Percentiles rank a stretch among this genome's conserved stretches.
Conservation (phyloP, 163 green algal species). For the Chlorella variabilis region DNA sequence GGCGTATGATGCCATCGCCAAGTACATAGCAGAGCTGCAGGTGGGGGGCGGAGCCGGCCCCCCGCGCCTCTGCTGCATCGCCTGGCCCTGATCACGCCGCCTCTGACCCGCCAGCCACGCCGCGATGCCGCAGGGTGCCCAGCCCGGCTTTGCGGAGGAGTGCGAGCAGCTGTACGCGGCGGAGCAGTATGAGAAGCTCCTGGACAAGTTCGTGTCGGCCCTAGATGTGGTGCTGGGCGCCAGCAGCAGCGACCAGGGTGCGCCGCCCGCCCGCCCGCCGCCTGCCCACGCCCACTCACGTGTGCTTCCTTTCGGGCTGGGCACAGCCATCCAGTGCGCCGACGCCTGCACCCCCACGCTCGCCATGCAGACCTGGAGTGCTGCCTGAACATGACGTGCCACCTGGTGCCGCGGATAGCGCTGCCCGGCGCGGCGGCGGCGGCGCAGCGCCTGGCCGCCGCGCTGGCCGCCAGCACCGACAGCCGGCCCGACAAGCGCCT, state of each 20-base stretch:
- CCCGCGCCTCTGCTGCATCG: neutral
- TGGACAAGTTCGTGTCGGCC: slow-evolving; percentile 48
- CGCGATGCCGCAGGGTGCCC: slow-evolving; percentile 36
- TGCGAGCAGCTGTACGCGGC: slow-evolving; percentile 46
- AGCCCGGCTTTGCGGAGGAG: slow-evolving; percentile 45
- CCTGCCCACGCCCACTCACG: too few relatives aligned
- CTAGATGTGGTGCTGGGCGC: slow-evolving; percentile 54
- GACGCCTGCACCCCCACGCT: neutral
- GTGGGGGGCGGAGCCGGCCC: slow-evolving; percentile 25
- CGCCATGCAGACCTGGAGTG: slow-evolving; percentile 57
- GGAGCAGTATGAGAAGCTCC: slow-evolving; percentile 47
- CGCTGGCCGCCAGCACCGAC: slow-evolving; percentile 42
- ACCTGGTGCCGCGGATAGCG: slow-evolving; percentile 54
- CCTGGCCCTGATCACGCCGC: neutral
- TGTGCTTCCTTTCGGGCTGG: too few relatives aligned
- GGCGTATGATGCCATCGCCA: slow-evolving; percentile 54
- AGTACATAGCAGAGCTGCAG: slow-evolving; percentile 50
- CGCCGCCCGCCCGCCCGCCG: neutral
- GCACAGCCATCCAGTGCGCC: too few relatives aligned
- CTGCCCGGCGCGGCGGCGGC: slow-evolving; percentile 21
- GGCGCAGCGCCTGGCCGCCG: slow-evolving; percentile 41
- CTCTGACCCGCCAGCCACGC: neutral
- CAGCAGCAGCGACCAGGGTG: slow-evolving; percentile 42
- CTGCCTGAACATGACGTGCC: slow-evolving; percentile 61
- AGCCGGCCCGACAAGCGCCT: slow-evolving; percentile 54